Percentiles rank a stretch among this genome's conserved stretches.
Conservation (phyloP, 2,329 filamentous ascomycete species). For the Curvularia sp. region DNA sequence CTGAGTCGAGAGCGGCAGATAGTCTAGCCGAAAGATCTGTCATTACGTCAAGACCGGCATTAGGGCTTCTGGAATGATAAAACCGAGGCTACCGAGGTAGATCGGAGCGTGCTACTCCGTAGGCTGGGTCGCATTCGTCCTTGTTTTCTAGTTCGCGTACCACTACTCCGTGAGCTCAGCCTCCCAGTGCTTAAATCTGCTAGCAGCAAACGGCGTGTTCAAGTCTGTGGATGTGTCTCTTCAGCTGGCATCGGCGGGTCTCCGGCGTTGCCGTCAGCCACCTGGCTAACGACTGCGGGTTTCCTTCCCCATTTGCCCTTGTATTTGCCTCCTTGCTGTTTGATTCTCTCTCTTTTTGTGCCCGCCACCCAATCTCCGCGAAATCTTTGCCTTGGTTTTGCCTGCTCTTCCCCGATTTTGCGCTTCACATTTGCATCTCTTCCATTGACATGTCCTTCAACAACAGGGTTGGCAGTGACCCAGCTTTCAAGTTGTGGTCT, state of each 20-base stretch:
- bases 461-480: conserved; percentile 30
- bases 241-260: neutral
- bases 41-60: neutral
- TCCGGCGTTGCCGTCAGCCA: neutral
- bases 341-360: conserved; percentile 38
- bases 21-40: neutral
- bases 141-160: neutral
- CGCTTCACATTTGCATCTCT: conserved; percentile 25
- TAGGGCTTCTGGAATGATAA: neutral
- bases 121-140: neutral
- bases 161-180: neutral
- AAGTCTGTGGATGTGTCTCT: neutral
- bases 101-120: neutral
- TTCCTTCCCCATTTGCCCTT: conserved; percentile 37
- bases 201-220: neutral
- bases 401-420: conserved; percentile 19
- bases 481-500: conserved; percentile 31
- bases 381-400: conserved; percentile 34
- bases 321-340: conserved; percentile 39
- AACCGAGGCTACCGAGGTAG: neutral
- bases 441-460: conserved; percentile 28
- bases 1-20: neutral
- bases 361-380: conserved; percentile 38
- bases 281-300: neutral
- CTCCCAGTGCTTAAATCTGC: neutral